Base-by-base conservation (phyloP, 345 rosid genomes). In the Garcia nutans region DNA sequence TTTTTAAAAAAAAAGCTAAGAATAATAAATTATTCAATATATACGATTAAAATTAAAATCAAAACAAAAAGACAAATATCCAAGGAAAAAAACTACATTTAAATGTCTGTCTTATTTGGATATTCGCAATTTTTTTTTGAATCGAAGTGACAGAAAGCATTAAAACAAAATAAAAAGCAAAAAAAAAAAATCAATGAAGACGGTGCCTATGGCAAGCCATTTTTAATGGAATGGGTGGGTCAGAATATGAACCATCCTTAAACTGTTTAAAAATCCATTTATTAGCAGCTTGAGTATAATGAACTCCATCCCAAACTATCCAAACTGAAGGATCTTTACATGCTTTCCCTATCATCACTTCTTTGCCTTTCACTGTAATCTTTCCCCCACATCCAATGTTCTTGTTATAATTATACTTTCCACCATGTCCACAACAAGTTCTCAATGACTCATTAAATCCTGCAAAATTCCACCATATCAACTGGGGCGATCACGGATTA, bases 391-490 rank as follows among this genome's bases (percentile, higher is more conserved):
- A 90, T 0, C 90, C 85, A 44, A 83, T 73, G 33, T 82, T 2
- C 59, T 68, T 80, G 71, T 85, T 87, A 80, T 83, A 92, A 61
- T 92, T 92, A 56, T 88, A 89, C 81, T 84, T 90, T 23, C 98
- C 98, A 19, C 97, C 97, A 71, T 87, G 89, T 0, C 98, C 95
- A 58, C 97, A 94, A 56, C 97, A 92, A 8, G 90, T 81, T 24
- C 85, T 85, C 57, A 91, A 50, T 11, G 94, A 84, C 45, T 89
- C 79, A 16, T 59, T 81, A 78, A 94, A 91, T n/a, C 97, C 96
- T 89, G 72, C 75, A 23, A 12, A 23, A 15, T 19, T 37, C 6
- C 41, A 37, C 41, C 41, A 37, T 5, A 37, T 33, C 37, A 31
- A 31, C 3, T 3, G 3, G 3, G n/a, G n/a, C n/a, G n/a, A n/a